Evolutionary conservation across 2,329 filamentous ascomycete genomes (phyloP).

Genomic region (Pseudogymnoascus sp.): DNA sequence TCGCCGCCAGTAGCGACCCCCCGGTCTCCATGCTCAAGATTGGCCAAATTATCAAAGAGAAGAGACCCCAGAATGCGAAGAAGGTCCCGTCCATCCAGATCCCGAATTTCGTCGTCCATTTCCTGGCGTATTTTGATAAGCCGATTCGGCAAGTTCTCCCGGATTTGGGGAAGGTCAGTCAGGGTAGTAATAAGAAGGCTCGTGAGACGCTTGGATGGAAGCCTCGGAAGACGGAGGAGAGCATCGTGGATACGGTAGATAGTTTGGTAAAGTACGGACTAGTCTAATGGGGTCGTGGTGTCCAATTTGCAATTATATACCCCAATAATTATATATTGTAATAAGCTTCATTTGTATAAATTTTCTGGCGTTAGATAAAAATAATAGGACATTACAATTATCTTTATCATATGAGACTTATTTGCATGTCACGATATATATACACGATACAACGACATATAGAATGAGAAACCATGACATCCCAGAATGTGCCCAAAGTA

Average conservation of each 20-base stretch:
- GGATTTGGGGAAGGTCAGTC: not conserved
- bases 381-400: not conserved
- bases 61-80: slow-evolving; percentile 9
- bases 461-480: not conserved
- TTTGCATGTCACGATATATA: slow-evolving; percentile 1
- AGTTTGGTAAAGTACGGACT: slow-evolving; percentile 9
- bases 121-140: not conserved
- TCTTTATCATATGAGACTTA: not conserved
- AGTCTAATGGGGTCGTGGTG: not conserved
- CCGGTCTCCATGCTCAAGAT: slow-evolving; percentile 19
- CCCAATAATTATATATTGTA: not conserved
- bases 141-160: not conserved
- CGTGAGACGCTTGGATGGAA: not conserved
- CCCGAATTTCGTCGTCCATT: slow-evolving; percentile 9
- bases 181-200: slow-evolving; percentile 4
- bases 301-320: not conserved
- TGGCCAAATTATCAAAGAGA: slow-evolving; percentile 19
- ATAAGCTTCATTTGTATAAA: not conserved
- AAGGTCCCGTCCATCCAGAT: slow-evolving; percentile 7
- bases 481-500: not conserved
- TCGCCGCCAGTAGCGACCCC: slow-evolving; percentile 10
- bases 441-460: not conserved
- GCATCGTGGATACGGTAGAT: slow-evolving; percentile 11
- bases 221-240: slow-evolving; percentile 9
- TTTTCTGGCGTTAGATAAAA: not conserved